Base-by-base conservation (phyloP, 371 early-diverging fungal genomes). In the Blastocladiella emersonii region DNA sequence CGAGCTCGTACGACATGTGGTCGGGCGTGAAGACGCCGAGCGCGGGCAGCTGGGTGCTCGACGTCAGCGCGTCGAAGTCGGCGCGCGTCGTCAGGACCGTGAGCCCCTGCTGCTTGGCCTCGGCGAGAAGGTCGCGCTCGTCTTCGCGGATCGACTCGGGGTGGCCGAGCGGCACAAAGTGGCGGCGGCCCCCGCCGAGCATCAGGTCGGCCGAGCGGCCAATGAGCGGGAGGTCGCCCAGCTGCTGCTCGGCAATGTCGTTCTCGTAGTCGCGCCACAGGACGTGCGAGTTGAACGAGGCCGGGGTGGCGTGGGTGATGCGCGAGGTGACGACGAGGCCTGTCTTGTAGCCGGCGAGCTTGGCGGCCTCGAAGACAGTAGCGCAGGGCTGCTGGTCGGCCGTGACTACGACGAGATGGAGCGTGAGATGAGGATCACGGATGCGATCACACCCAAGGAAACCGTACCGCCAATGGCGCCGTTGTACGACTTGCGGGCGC, bases 281-380 rank as follows among this genome's bases (percentile, higher is more conserved):
- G 13, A 90, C 89, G 66, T 96, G 97, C 1, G 97, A n/a, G 44
- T 59, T 85, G 63, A 88, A 90, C 1, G 88, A 71, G 6, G 81
- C 86, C 0, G 89, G 87, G 12, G 86, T 90, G 53, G 93, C 96
- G 68, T 96, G 91, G 3, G 97, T 95, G 55, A 96, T 84, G 60
- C 95, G 82, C 21, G 88, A 88, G 19, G 95, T 97, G 8, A 81
- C 93, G 12, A 97, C 93, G 35, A 95, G 72, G 15, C 92, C 97
- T 0, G 97, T 97, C 27, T 80, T 53, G 77, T 87, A 84, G 27
- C 88, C 85, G 8, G 8, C 2, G 1, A 6, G 13, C 72, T 95
- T 92, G 65, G 97, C 97, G 0, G 95, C 89, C 73, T 97, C 97
- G 45, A 97, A 71, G 5, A 95, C 83, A 0, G 95, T 95, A 34